A percentile compares a stretch with the other conserved stretches of the same genome.
Evolutionary conservation across 768 basidiomycete genomes (phyloP).

Genomic region (Thelephora ganbajun): DNA sequence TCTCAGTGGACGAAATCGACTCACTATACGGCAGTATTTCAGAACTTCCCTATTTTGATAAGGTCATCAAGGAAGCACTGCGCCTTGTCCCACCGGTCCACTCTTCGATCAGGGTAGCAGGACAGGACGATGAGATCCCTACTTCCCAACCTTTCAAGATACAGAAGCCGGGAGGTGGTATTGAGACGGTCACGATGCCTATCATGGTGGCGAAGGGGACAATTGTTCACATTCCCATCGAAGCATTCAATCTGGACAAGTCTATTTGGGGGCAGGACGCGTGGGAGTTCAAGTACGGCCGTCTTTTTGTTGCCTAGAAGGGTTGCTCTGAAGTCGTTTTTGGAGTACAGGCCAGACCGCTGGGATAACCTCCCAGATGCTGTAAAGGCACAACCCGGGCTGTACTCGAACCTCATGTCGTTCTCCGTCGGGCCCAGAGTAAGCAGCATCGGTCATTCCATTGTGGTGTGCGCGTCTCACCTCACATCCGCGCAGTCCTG

Average conservation of each 20-base stretch:
- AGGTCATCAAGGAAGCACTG: conserved; percentile 61
- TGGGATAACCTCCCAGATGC: conserved; percentile 68
- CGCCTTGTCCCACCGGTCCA: conserved; percentile 74
- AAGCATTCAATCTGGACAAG: conserved; percentile 69
- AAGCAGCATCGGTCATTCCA: conserved; percentile 15
- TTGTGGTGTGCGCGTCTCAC: background rate
- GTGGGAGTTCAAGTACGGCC: conserved; percentile 60
- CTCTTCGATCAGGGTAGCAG: conserved; percentile 68
- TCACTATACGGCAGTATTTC: conserved; percentile 43
- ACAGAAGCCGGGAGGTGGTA: conserved; percentile 27
- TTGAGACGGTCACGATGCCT: conserved; percentile 13
- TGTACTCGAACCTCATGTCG: conserved; percentile 56
- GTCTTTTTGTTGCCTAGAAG: background rate
- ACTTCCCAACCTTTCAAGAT: conserved; percentile 45
- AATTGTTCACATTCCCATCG: conserved; percentile 65
- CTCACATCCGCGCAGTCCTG: conserved; percentile 42
- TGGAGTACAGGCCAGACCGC: conserved; percentile 49
- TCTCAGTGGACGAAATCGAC: conserved; percentile 52
- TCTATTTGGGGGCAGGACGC: conserved; percentile 70
- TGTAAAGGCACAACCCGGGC: conserved; percentile 52
- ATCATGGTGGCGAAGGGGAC: conserved; percentile 52
- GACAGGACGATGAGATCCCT: conserved; percentile 66
- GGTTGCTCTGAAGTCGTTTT: background rate
- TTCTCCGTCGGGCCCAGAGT: conserved; percentile 79
- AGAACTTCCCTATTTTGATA: conserved; percentile 57